phyloP scores from a whole-genome alignment of 257 asterid species.

The Mitragyna speciosa region DNA sequence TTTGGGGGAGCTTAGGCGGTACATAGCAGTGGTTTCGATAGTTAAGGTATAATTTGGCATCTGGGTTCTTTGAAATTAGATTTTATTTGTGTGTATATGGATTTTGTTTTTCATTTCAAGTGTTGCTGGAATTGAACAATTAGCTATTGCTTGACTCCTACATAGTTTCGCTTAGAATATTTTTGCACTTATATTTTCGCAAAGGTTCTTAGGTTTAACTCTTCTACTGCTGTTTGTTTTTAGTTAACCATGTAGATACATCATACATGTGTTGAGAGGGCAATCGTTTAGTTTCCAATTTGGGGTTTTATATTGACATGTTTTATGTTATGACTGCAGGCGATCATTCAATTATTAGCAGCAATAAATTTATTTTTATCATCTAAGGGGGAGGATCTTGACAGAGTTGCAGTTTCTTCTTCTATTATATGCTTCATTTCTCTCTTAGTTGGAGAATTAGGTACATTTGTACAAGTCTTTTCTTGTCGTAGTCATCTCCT shows the following conservation, averaged over 20 bases:
- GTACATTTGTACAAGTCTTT: conserved; percentile 30
- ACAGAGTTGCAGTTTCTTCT: conserved; percentile 41
- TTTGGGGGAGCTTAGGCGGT: not conserved
- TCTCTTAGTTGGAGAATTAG: conserved; percentile 69
- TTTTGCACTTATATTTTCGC: not conserved
- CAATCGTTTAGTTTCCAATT: not conserved
- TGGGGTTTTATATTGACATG: not conserved
- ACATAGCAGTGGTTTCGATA: not conserved
- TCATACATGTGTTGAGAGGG: no score
- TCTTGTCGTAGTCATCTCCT: not conserved
- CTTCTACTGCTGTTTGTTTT: not conserved
- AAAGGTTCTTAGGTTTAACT: not conserved
- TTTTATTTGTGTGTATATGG: not conserved
- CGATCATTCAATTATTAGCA: conserved; percentile 47
- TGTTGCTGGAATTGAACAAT: not conserved
- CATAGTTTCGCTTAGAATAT: not conserved
- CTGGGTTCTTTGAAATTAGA: not conserved
- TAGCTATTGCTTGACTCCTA: not conserved
- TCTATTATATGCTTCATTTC: conserved; percentile 48
- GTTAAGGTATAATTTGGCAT: not conserved
- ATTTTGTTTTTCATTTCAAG: not conserved
- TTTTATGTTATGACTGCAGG: conserved; percentile 46
- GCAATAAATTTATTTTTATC: conserved; percentile 37
- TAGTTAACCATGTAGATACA: not conserved
- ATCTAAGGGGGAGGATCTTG: conserved; percentile 40